phyloP scores from a whole-genome alignment of 306 rosid species.

The Hippophae tibetana region DNA sequence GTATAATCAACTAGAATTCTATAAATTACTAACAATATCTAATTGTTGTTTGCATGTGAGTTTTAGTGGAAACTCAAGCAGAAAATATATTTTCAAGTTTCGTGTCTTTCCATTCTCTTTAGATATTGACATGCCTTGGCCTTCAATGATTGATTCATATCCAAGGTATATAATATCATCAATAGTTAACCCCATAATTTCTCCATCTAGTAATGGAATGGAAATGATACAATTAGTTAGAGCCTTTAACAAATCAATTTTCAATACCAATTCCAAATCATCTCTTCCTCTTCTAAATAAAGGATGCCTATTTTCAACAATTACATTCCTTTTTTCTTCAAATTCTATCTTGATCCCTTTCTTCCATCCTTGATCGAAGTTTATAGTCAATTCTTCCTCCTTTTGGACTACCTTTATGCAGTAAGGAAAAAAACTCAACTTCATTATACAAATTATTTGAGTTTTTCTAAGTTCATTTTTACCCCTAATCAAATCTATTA shows the following conservation, averaged over 20 bases:
- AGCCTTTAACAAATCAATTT: conserved; percentile 57
- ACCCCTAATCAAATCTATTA: no score
- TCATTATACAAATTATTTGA: no score
- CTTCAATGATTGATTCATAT: conserved; percentile 35
- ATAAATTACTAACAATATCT: conserved; percentile 42
- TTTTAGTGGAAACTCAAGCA: conserved; percentile 50
- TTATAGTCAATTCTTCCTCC: conserved; percentile 50
- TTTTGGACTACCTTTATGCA: conserved; percentile 42
- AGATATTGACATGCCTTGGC: conserved; percentile 63
- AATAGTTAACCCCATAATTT: conserved; percentile 29
- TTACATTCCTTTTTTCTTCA: conserved; percentile 53
- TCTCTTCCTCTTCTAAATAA: conserved; percentile 62
- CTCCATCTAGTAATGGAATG: conserved; percentile 66
- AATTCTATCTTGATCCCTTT: conserved; percentile 75
- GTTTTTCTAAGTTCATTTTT: no score
- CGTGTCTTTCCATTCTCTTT: conserved; percentile 45
- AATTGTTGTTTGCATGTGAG: conserved; percentile 47
- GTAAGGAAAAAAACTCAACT: no score
- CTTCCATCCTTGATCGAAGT: conserved; percentile 82
- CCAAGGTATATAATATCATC: conserved; percentile 53
- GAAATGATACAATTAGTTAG: conserved; percentile 51
- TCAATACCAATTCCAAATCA: conserved; percentile 49
- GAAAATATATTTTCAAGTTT: conserved; percentile 43
- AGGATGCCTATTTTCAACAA: conserved; percentile 50
- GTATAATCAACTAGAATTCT: conserved; percentile 18